phyloP scores from a whole-genome alignment of 2,329 filamentous ascomycete species.

The Dendrostoma leiphaemia region DNA sequence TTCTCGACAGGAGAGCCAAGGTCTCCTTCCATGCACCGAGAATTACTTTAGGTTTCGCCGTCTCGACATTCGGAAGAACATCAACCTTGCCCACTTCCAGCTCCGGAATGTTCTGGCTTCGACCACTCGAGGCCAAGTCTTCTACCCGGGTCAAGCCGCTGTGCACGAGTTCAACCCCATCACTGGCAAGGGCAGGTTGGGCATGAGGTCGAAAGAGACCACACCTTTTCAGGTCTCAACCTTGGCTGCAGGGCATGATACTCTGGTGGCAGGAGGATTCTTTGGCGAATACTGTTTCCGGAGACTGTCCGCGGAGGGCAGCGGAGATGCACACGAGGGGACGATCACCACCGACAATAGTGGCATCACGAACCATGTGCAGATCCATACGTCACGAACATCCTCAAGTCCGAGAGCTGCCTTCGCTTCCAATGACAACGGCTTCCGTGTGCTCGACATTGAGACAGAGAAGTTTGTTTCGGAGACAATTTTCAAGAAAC shows the following conservation, averaged over 20 bases:
- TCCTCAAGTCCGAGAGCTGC: slow-evolving; percentile 53
- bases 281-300: slow-evolving; percentile 54
- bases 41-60: slow-evolving; percentile 58
- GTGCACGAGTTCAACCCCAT: slow-evolving; percentile 53
- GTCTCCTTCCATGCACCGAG: slow-evolving; percentile 36
- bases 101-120: slow-evolving; percentile 61
- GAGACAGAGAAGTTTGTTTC: slow-evolving; percentile 57
- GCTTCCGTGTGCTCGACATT: slow-evolving; percentile 58
- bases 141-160: slow-evolving; percentile 51
- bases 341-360: slow-evolving; percentile 46
- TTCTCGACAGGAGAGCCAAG: slow-evolving; percentile 27
- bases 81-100: slow-evolving; percentile 64
- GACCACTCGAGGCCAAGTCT: slow-evolving; percentile 53
- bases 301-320: slow-evolving; percentile 37
- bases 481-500: slow-evolving; percentile 51
- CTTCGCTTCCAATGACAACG: slow-evolving; percentile 62
- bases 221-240: slow-evolving; percentile 43
- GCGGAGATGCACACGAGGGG: slow-evolving; percentile 37
- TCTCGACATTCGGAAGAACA: slow-evolving; percentile 53
- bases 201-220: slow-evolving; percentile 33
- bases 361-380: slow-evolving; percentile 65
- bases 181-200: slow-evolving; percentile 41
- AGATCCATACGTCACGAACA: slow-evolving; percentile 53
- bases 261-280: slow-evolving; percentile 60
- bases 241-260: slow-evolving; percentile 49